phyloP scores from a whole-genome alignment of 306 rosid genomes.

The Inga oerstediana region DNA sequence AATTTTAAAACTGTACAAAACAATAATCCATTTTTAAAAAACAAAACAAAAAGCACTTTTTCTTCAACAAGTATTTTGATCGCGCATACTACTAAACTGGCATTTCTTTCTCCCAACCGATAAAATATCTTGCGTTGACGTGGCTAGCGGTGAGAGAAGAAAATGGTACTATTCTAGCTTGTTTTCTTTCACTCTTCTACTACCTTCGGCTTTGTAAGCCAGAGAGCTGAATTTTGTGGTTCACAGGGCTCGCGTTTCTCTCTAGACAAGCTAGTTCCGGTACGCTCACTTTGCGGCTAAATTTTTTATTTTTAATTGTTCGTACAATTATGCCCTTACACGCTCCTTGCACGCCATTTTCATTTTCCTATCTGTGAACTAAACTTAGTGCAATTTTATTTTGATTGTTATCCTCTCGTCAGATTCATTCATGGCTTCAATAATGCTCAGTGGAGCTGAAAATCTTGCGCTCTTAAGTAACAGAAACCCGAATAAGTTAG shows the following conservation, averaged over 20 bases:
- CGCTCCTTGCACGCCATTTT: conserved; percentile 1
- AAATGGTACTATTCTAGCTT: too few species aligned
- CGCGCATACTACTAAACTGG: too few species aligned
- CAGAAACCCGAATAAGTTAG: conserved; percentile 42
- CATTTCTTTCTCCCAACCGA: too few species aligned
- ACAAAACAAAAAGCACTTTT: too few species aligned
- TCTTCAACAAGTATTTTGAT: too few species aligned
- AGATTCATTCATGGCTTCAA: conserved; percentile 49
- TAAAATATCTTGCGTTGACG: neutral
- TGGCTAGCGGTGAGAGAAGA: neutral
- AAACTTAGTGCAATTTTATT: conserved; percentile 4
- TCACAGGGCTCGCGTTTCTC: neutral
- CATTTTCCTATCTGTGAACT: conserved; percentile 29
- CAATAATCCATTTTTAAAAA: too few species aligned
- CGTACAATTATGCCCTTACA: neutral
- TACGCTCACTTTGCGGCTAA: conserved; percentile 4
- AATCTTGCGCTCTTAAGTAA: conserved; percentile 44
- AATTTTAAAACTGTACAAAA: too few species aligned
- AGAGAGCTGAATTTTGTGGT: neutral
- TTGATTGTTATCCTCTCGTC: neutral
- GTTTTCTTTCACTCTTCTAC: neutral
- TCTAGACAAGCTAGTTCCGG: neutral
- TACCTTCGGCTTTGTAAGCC: neutral
- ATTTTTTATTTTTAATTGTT: neutral
- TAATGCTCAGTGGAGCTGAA: conserved; percentile 61